Evolutionary conservation across 495 filamentous ascomycete species (phyloP).

Genomic region (Bombardia bombarda): DNA sequence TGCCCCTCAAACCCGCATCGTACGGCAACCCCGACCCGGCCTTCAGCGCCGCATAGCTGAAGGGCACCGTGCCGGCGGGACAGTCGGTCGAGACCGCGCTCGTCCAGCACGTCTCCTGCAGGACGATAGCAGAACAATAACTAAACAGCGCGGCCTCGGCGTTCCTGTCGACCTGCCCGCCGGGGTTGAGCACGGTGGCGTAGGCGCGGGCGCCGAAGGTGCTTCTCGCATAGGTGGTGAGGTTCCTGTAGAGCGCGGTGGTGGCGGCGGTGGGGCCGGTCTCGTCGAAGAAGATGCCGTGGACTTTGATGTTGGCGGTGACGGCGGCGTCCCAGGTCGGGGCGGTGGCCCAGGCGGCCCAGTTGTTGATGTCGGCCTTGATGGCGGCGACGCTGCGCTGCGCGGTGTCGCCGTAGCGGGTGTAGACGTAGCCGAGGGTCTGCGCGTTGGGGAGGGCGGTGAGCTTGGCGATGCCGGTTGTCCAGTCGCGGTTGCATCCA

Average conservation of each 20-base stretch:
- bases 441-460: not conserved
- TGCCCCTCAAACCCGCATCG: not conserved
- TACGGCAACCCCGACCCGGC: not conserved
- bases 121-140: not conserved
- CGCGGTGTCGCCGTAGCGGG: not conserved
- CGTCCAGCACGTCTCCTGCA: not conserved
- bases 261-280: not conserved
- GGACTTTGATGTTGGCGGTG: not conserved
- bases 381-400: not conserved
- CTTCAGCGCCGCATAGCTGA: not conserved
- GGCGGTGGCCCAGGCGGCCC: not conserved
- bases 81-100: not conserved
- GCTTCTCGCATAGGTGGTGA: not conserved
- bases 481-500: not conserved
- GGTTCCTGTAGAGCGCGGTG: not conserved
- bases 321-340: not conserved
- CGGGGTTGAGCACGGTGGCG: not conserved
- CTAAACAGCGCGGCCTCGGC: not conserved
- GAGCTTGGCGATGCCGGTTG: not conserved
- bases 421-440: not conserved
- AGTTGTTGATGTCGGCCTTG: not conserved
- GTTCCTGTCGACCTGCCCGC: not conserved
- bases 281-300: constrained; percentile 1
- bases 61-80: not conserved
- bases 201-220: not conserved